phyloP scores from a whole-genome alignment of 768 basidiomycete species.

The Pisolithus tinctorius region DNA sequence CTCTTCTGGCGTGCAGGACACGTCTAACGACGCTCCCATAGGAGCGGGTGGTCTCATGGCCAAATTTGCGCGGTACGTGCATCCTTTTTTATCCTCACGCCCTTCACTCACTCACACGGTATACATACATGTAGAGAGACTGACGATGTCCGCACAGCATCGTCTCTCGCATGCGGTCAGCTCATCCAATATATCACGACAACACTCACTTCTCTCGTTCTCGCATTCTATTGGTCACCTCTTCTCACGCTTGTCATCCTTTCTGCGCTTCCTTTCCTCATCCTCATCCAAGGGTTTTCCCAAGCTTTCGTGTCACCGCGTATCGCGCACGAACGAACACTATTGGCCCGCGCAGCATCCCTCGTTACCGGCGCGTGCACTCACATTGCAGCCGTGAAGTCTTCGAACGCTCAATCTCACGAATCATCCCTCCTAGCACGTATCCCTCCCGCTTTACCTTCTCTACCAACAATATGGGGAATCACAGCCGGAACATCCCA shows the following conservation, averaged over 20 bases:
- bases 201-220: constrained; percentile 66
- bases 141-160: constrained; percentile 84
- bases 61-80: constrained; percentile 70
- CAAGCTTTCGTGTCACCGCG: constrained; percentile 65
- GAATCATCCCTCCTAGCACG: constrained; percentile 46
- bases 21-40: constrained; percentile 40
- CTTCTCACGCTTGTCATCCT: constrained; percentile 89
- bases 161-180: constrained; percentile 72
- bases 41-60: constrained; percentile 92
- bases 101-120: background rate
- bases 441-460: constrained; percentile 41
- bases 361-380: constrained; percentile 70
- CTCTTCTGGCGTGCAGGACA: constrained; percentile 30
- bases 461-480: constrained; percentile 71
- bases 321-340: constrained; percentile 56
- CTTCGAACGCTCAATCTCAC: constrained; percentile 69
- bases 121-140: constrained; percentile 61
- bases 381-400: constrained; percentile 87
- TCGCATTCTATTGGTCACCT: constrained; percentile 78
- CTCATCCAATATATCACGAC: constrained; percentile 79
- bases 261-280: constrained; percentile 77
- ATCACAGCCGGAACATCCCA: constrained; percentile 59
- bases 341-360: constrained; percentile 67
- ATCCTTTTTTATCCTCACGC: background rate
- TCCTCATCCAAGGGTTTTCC: constrained; percentile 68